phyloP scores from a whole-genome alignment of 2,329 filamentous ascomycete genomes.

The Sordariomycetes sp. region DNA sequence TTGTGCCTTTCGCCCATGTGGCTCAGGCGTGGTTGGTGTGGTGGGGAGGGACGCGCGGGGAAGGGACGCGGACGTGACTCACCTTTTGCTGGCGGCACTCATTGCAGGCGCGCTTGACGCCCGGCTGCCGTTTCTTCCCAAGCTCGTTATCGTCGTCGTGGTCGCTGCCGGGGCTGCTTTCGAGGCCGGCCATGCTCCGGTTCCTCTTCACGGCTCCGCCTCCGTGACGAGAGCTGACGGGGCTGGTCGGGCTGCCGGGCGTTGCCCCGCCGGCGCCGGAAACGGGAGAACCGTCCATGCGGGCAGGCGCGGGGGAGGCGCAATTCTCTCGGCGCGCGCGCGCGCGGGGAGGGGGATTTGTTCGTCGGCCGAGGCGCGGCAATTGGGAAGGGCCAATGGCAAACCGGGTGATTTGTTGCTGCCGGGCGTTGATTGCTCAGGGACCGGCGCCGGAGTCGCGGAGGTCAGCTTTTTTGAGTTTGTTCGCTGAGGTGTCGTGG shows the following conservation, averaged over 20 bases:
- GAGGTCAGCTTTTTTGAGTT: slow-evolving; percentile 1
- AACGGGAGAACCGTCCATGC: slow-evolving; percentile 39
- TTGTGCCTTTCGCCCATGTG: too few relatives aligned
- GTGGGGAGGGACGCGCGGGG: not conserved
- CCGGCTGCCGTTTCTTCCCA: slow-evolving; percentile 54
- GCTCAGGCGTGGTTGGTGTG: not conserved
- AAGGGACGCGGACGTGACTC: slow-evolving; percentile 20
- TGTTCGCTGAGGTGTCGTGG: slow-evolving; percentile 4
- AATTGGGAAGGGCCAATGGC: too few relatives aligned
- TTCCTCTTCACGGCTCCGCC: slow-evolving; percentile 46
- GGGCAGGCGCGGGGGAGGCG: slow-evolving; percentile 10
- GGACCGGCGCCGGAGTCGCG: slow-evolving; percentile 4
- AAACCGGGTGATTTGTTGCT: slow-evolving; percentile 1
- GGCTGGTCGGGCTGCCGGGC: slow-evolving; percentile 44
- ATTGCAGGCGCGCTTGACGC: slow-evolving; percentile 72
- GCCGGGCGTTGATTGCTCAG: not conserved
- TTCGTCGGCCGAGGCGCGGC: slow-evolving; percentile 5
- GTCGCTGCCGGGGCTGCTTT: slow-evolving; percentile 52
- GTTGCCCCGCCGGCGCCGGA: slow-evolving; percentile 34
- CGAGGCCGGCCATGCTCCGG: slow-evolving; percentile 35
- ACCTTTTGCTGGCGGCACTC: slow-evolving; percentile 82
- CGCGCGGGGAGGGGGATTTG: slow-evolving; percentile 7
- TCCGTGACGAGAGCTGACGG: slow-evolving; percentile 39
- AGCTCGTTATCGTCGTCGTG: slow-evolving; percentile 44
- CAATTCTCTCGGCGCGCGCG: not conserved